These are phyloP conservation scores for Daldinia caldariorum DNA, from an alignment of 495 filamentous ascomycete species.

Conservation along the genomic window DNA sequence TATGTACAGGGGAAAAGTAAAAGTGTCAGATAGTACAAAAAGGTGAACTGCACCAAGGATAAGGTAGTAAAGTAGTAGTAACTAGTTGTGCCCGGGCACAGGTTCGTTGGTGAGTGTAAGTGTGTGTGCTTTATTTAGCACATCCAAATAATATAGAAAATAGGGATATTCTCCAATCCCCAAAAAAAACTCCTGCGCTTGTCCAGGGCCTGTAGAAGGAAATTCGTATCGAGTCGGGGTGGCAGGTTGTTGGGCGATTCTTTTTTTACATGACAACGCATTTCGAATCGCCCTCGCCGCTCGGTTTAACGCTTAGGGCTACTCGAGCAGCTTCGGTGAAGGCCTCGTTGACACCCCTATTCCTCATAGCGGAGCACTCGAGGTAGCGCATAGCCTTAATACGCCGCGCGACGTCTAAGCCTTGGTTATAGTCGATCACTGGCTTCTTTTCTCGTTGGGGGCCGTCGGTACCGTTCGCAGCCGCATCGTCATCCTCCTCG, in stretches of 20 bases:
- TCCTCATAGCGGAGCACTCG: slow-evolving; percentile 98
- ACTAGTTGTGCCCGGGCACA: slow-evolving; percentile 1
- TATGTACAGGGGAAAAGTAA: slow-evolving; percentile 34
- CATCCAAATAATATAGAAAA: slow-evolving; percentile 18
- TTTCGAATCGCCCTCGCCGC: slow-evolving; percentile 75
- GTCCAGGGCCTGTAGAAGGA: slow-evolving; percentile 36
- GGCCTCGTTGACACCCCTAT: slow-evolving; percentile 96
- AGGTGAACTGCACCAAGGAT: slow-evolving; percentile 13
- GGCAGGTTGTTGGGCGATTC: background rate
- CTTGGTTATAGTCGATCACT: slow-evolving; percentile 91
- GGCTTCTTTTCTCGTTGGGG: slow-evolving; percentile 67
- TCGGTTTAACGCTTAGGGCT: slow-evolving; percentile 90
- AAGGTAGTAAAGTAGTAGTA: slow-evolving; percentile 7
- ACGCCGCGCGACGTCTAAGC: slow-evolving; percentile 88
- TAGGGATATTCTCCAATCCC: slow-evolving; percentile 34
- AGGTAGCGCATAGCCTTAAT: slow-evolving; percentile 91
- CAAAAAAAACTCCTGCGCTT: slow-evolving; percentile 39
- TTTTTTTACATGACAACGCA: slow-evolving; percentile 65
- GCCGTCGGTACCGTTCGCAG: slow-evolving; percentile 47
- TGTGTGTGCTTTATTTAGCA: background rate
- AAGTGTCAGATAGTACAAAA: slow-evolving; percentile 27
- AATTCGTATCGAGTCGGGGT: slow-evolving; percentile 38
- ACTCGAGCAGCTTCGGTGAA: slow-evolving; percentile 98
- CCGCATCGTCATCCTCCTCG: slow-evolving; percentile 65
- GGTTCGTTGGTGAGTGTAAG: background rate